These are phyloP conservation scores for Piper longum DNA, from an alignment of 164 flowering plant species.

Conservation along the genomic window DNA sequence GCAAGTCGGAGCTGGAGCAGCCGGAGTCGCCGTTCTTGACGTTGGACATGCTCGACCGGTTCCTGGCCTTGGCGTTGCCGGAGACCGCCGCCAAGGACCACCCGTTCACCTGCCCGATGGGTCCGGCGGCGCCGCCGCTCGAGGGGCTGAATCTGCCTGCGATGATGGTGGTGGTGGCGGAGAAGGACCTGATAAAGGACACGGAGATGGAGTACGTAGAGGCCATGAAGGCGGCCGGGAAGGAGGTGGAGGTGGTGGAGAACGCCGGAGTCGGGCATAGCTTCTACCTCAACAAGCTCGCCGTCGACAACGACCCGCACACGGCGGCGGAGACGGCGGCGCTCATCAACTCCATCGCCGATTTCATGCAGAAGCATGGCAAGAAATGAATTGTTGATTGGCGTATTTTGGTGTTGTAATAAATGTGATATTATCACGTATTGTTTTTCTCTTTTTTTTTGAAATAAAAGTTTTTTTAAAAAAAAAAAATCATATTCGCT, in stretches of 20 bases:
- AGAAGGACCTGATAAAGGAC: slow-evolving; percentile 47
- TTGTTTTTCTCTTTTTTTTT: too few relatives aligned
- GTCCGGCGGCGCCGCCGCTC: slow-evolving; percentile 32
- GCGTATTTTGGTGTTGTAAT: too few relatives aligned
- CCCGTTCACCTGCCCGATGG: slow-evolving; percentile 81
- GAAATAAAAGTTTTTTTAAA: too few relatives aligned
- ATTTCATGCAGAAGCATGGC: slow-evolving; percentile 41
- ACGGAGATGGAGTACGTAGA: slow-evolving; percentile 63
- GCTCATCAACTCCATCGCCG: slow-evolving; percentile 27
- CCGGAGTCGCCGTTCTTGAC: slow-evolving; percentile 54
- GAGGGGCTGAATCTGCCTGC: slow-evolving; percentile 39
- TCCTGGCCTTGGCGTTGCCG: slow-evolving; percentile 45
- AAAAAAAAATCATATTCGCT: too few relatives aligned
- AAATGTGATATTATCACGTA: too few relatives aligned
- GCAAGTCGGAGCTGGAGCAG: slow-evolving; percentile 49
- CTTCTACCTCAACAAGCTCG: slow-evolving; percentile 59
- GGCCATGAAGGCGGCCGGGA: slow-evolving; percentile 48
- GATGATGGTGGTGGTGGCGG: slow-evolving; percentile 46
- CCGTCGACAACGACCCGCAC: slow-evolving; percentile 44
- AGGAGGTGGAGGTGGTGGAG: slow-evolving; percentile 42
- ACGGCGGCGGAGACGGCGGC: slow-evolving; percentile 24
- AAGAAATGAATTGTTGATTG: too few relatives aligned
- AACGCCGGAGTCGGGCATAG: slow-evolving; percentile 49
- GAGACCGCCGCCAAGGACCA: slow-evolving; percentile 51
- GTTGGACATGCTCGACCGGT: slow-evolving; percentile 67